Base-by-base conservation (phyloP, 2,329 filamentous ascomycete species). In the Penicillium rolfsii region DNA sequence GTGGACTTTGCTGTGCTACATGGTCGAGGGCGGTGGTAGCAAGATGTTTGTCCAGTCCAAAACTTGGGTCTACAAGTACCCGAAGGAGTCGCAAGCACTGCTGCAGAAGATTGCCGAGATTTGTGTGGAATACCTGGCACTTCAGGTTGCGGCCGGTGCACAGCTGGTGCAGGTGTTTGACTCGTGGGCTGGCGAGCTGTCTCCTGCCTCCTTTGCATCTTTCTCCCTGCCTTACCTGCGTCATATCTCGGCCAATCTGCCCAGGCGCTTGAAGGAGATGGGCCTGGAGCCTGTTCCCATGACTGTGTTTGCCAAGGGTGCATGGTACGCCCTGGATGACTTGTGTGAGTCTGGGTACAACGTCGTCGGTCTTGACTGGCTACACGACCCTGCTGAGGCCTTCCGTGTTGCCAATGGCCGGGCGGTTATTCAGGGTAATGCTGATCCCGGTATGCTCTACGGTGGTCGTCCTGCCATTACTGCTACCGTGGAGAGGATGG, bases 111-210 rank as follows among this genome's bases (percentile, higher is more conserved):
- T 99, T 72, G 86, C 95, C 16, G 91, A 96, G 73, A 85, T 98
- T 36, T 98, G 95, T 75, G 93, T 98, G 7, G 94, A 99, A 70
- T 94, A 98, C 74, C 83, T 99, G 59, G 94, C 93, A 6, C 82
- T 93, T 63, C 95, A 99, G 78, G 94, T 99, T 60, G 86, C 90
- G 71, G 95, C 95, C 26, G 95, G 95, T 60, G 95, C 95, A 57
- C 95, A 97, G 88, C 86, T 97, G 74, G 83, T 98, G 30, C 95
- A 98, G 83, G 92, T 99, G 12, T 99, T 99, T 73, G 95, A 99
- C 76, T 98, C 94, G 0, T 99, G 95, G 94, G 95, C 95, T 1
- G 93, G 93, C 45, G 95, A 99, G 80, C 84, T 99, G 49, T 93
- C 91, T 8, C 94, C 95, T 1, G 79, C 86, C 6, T 87, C 90